phyloP scores from a whole-genome alignment of 768 basidiomycete genomes.

The Mycena albidolilacea region DNA sequence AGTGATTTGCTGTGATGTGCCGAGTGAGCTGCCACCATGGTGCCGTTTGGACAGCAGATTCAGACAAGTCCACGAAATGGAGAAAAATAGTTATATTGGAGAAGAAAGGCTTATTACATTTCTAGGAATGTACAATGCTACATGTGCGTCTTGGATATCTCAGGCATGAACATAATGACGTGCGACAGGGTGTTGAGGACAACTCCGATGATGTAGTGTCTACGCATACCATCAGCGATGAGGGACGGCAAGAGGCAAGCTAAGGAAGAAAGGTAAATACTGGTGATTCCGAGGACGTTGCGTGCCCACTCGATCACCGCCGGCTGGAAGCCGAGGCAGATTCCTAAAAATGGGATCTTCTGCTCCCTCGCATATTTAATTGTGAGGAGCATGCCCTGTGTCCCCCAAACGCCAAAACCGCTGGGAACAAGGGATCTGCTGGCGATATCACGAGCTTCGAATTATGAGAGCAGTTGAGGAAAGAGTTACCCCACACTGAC shows the following conservation, averaged over 20 bases:
- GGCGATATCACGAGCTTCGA: slow-evolving; percentile 31
- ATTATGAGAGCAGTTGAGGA: slow-evolving; percentile 4
- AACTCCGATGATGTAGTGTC: slow-evolving; percentile 94
- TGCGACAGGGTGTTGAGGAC: slow-evolving; percentile 71
- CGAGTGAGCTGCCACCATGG: too few relatives aligned
- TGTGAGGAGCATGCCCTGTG: slow-evolving; percentile 97
- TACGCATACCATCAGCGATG: slow-evolving; percentile 45
- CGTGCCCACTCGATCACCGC: slow-evolving; percentile 97
- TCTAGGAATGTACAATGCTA: too few relatives aligned
- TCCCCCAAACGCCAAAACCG: slow-evolving; percentile 95
- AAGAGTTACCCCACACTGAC: slow-evolving; percentile 86
- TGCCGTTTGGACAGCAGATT: too few relatives aligned
- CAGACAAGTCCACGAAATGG: too few relatives aligned
- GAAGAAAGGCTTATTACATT: too few relatives aligned
- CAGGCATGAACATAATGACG: slow-evolving; percentile 97
- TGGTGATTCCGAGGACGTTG: slow-evolving; percentile 79
- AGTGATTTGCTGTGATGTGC: too few relatives aligned
- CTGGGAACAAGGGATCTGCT: slow-evolving; percentile 98
- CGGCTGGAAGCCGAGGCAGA: slow-evolving; percentile 98
- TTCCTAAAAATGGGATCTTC: slow-evolving; percentile 94
- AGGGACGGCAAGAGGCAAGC: not conserved
- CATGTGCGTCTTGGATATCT: slow-evolving; percentile 93
- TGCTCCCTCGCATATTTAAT: slow-evolving; percentile 98
- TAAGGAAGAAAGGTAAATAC: slow-evolving; percentile 56
- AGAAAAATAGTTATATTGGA: too few relatives aligned